Evolutionary conservation across 2,329 filamentous ascomycete species (phyloP), one percentile per base, ranked within the genome.

Genomic region (Xylariaceae sp.): DNA sequence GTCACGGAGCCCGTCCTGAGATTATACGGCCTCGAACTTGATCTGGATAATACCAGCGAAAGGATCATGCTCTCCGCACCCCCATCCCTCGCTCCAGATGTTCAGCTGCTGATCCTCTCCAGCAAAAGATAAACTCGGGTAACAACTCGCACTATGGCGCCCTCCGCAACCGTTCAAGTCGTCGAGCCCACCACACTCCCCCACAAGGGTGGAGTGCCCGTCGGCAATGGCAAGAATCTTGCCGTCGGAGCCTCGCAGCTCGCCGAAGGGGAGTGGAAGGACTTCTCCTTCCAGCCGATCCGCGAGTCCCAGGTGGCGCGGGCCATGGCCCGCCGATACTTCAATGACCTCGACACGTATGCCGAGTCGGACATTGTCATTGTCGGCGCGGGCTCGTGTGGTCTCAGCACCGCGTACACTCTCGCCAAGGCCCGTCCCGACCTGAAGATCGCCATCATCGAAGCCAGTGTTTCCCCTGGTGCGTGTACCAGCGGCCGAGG

Each of bases 11-110:
- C 51, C 47, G 53, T 51, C 56, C 76, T 86, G 81, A 90, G 83
- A 92, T 79, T 78, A 92, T 83, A 92, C 85, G 84, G 86, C 81
- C 70, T 70, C 67, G 38, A 87, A 90, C 84, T 90, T 90, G 85
- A 90, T 89, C 84, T 86, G 83, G 86, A 89, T 90, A 90, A 92
- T 92, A 86, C 86, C 83, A 88, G 88, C 88, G 88, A 88, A 92
- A 94, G 88, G 83, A 94, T 92, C 87, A 93, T 94, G 86, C 85
- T 75, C 75, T 73, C 67, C 31, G 45, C 24, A 67, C 63, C 64
- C 59, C 52, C 57, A 15, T 35, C 37, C 57, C 50, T 53, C 45
- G 47, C 51, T 53, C 49, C 44, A 39, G 35, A 47, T 44, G 43
- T 52, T 50, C 46, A 53, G 34, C 45, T 57, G 55, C 60, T 63